These are phyloP conservation scores for Zangia roseola DNA, from an alignment of 768 basidiomycete species.

Conservation along the genomic window DNA sequence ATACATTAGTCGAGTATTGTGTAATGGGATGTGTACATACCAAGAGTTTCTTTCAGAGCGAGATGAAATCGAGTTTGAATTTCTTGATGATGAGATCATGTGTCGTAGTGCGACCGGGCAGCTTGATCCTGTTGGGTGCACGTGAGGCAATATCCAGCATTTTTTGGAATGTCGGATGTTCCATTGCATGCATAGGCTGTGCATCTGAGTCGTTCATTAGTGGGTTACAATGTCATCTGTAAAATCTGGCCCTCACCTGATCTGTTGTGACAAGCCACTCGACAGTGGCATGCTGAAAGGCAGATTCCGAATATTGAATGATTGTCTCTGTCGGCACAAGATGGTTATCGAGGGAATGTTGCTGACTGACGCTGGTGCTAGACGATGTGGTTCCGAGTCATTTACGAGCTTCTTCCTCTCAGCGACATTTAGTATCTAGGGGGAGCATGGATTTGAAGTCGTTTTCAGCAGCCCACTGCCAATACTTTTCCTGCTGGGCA, in stretches of 20 bases:
- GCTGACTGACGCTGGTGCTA: neutral
- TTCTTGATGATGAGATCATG: constrained; percentile 1
- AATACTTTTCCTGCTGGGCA: neutral
- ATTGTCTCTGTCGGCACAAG: neutral
- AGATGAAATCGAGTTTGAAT: constrained; percentile 3
- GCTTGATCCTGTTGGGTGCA: constrained; percentile 3
- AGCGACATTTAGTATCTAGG: neutral
- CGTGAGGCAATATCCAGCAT: neutral
- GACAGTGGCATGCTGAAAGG: neutral
- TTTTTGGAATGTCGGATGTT: constrained; percentile 1
- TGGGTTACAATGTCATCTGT: neutral
- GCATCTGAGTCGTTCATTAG: neutral
- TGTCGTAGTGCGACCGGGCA: neutral
- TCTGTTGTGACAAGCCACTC: constrained; percentile 1
- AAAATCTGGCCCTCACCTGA: neutral
- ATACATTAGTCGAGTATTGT: neutral
- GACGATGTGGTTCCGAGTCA: neutral
- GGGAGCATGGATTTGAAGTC: neutral
- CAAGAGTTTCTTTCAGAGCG: neutral
- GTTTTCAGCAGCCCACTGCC: neutral
- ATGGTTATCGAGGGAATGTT: neutral
- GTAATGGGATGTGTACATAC: neutral
- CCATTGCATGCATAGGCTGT: constrained; percentile 3
- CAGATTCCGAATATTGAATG: neutral
- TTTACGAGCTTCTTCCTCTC: neutral